Conservation (phyloP, 805 yeast species). For the Huiozyma sinensis region DNA sequence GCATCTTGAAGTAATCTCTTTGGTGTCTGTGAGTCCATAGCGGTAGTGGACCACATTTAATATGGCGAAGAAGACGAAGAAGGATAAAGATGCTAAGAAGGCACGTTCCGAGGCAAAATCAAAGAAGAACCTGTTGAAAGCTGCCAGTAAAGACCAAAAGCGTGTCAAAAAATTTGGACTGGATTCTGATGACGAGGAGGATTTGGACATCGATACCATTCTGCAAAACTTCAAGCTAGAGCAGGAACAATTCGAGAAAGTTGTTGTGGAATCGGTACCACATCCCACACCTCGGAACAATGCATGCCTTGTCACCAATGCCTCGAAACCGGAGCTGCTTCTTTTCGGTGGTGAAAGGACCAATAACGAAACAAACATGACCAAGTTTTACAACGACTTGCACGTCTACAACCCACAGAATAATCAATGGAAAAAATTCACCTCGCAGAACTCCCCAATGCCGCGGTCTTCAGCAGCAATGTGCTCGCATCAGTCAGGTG, state of each 20-base stretch:
- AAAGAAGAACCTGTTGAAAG: conserved; percentile 63
- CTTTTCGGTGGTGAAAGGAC: conserved; percentile 85
- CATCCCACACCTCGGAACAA: conserved; percentile 65
- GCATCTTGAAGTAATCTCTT: too few species aligned
- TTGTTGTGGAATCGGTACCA: conserved; percentile 45
- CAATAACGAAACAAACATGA: conserved; percentile 33
- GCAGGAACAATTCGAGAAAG: conserved; percentile 68
- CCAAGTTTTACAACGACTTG: conserved; percentile 75
- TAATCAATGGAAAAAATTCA: conserved; percentile 66
- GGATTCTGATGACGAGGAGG: conserved; percentile 73
- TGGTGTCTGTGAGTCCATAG: background rate
- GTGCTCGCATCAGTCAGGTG: conserved; percentile 87
- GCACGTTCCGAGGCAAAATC: conserved; percentile 77
- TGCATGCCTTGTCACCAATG: conserved; percentile 64
- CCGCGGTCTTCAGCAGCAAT: conserved; percentile 91
- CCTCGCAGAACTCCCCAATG: conserved; percentile 80
- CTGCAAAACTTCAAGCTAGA: conserved; percentile 66
- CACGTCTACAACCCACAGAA: conserved; percentile 63
- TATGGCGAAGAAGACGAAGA: conserved; percentile 85
- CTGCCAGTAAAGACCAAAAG: conserved; percentile 66
- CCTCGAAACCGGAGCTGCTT: conserved; percentile 62
- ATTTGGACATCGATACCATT: conserved; percentile 76
- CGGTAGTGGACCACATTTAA: background rate
- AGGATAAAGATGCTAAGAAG: conserved; percentile 84
- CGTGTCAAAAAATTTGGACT: conserved; percentile 48